Evolutionary conservation across 2,329 filamentous ascomycete species (phyloP), one percentile per base, ranked within the genome.

Genomic region (Calonectria leucothoes): DNA sequence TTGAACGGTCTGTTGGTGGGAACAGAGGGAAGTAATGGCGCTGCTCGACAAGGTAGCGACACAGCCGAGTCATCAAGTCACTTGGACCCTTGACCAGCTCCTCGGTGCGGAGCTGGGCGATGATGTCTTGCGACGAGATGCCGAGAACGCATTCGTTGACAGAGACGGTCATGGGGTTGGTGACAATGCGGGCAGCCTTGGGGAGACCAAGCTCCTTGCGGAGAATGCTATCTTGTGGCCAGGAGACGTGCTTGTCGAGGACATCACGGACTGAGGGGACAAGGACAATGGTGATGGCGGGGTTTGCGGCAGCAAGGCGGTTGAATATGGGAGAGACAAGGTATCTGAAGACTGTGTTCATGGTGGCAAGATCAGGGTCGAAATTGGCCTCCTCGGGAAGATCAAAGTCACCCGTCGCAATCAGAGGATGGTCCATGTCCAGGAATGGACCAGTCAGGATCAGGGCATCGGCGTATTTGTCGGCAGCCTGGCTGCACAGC

Each of bases 1-100:
- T 91, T 71, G 91, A 88, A 63, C 95, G 89, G 65, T 94, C 92
- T 15, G 92, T 89, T 0, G 96, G 93, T 7, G 97, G 97, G 81
- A 96, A 98, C 0, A 98, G 85, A 0, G 97, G 97, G 80, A 95
- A 95, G 84, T 96, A 98, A 81, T 97, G 95, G 8, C 96, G 89
- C 85, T 98, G 97, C 84, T 98, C 94, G 71, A 99, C 91, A 23
- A 99, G 84, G 77, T 97, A 93, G 25, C 92, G 90, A 7, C 94
- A 91, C 59, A 96, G 85, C n/a, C 96, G 87, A 20, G 92, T 91
- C 80, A 96, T 88, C 31, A 94, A 79, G 77, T 94, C 92, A n/a
- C 78, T 79, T 2, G 76, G 77, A 14, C 79, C 79, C 69, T 73
- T 76, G 72, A 76, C 75, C 10, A 91, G 82, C 83, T 98, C 95